phyloP scores from a whole-genome alignment of 306 rosid genomes.

The Rosa multiflora region DNA sequence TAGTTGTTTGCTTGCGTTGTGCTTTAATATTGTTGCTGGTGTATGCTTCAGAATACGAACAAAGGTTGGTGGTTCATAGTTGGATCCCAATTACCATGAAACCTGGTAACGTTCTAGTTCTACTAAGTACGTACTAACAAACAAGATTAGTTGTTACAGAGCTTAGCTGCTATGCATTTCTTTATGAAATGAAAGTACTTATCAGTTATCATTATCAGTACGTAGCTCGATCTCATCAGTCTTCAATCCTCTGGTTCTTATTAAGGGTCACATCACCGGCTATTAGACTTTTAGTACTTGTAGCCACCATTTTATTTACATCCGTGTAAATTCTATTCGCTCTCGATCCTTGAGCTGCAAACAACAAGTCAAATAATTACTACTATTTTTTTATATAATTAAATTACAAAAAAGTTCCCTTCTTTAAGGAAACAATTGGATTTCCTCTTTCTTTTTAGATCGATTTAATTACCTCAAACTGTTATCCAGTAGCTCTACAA shows the following conservation, averaged over 20 bases:
- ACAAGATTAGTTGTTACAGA: neutral
- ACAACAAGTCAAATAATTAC: neutral
- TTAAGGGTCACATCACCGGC: constrained; percentile 1
- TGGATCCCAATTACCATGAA: neutral
- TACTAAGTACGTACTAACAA: neutral
- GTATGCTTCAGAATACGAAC: neutral
- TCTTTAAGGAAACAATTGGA: neutral
- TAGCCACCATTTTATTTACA: neutral
- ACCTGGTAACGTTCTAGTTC: neutral
- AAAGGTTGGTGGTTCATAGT: neutral
- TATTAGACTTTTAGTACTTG: neutral
- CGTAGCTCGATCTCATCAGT: neutral
- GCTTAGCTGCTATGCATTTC: neutral
- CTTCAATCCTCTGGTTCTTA: neutral
- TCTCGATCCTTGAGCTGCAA: constrained; percentile 3
- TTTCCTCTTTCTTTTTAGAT: neutral
- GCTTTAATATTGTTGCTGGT: neutral
- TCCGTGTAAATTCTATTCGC: neutral
- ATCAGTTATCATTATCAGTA: neutral
- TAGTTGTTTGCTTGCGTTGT: neutral
- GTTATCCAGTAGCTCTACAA: too few relatives aligned
- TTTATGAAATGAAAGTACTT: neutral
- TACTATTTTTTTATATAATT: neutral
- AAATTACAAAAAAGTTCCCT: neutral
- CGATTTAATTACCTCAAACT: too few relatives aligned